Conservation (phyloP, 1,284 basidiomycete genomes). For the Cerrena zonata region DNA sequence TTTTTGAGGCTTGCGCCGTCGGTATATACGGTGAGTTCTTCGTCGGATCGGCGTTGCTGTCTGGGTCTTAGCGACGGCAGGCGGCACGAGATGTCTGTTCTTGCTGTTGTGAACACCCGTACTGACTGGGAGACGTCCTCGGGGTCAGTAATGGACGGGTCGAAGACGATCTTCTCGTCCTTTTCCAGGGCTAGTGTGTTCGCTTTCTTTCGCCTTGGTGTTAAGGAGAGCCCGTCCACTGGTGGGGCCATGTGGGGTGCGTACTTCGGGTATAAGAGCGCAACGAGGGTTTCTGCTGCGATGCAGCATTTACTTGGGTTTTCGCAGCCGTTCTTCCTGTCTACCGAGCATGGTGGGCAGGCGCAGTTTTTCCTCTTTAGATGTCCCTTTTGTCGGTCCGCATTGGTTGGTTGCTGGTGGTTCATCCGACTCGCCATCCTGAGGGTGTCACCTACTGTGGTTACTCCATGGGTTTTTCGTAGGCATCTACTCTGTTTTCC, state of each 20-base stretch:
- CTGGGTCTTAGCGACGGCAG: not conserved
- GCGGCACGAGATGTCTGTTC: not conserved
- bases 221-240: not conserved
- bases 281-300: not conserved
- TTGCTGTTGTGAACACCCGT: not conserved
- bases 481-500: constrained; percentile 7
- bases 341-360: not conserved
- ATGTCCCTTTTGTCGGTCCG: not conserved
- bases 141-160: not conserved
- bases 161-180: not conserved
- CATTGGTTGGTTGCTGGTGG: not conserved
- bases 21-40: constrained; percentile 3
- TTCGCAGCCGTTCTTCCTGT: not conserved
- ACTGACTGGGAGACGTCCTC: not conserved
- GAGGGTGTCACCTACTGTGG: not conserved
- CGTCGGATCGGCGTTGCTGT: not conserved
- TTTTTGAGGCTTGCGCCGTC: constrained; percentile 8
- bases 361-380: not conserved
- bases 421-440: not conserved
- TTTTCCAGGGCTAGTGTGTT: not conserved
- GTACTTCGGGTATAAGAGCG: not conserved
- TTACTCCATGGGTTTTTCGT: not conserved
- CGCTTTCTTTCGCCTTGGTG: not conserved
- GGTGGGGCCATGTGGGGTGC: not conserved
- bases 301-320: not conserved